phyloP scores from a whole-genome alignment of 306 rosid species.

The Neltuma alba region DNA sequence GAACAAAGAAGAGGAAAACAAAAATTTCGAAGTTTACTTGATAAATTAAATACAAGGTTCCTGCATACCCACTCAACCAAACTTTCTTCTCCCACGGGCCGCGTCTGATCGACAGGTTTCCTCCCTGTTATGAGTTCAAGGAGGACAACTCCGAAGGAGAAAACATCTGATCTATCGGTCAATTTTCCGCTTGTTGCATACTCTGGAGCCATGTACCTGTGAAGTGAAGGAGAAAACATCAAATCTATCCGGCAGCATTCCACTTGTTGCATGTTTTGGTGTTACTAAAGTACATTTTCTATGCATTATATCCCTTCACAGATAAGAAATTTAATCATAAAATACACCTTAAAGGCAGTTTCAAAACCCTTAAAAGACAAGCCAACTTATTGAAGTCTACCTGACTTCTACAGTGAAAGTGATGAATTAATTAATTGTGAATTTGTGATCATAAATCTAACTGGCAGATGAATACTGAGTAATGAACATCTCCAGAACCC shows the following conservation, averaged over 20 bases:
- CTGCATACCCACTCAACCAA: conserved; percentile 95
- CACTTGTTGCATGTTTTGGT: conserved; percentile 75
- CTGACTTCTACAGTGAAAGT: conserved; percentile 1
- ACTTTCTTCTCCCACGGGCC: conserved; percentile 94
- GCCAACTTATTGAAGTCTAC: neutral
- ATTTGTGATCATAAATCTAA: neutral
- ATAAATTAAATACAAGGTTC: conserved; percentile 28
- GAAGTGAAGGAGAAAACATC: conserved; percentile 70
- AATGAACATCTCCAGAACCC: neutral
- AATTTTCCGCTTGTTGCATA: conserved; percentile 94
- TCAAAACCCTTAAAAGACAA: neutral
- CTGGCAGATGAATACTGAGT: neutral
- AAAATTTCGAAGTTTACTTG: conserved; percentile 7
- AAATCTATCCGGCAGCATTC: conserved; percentile 87
- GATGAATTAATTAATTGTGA: neutral
- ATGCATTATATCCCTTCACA: neutral
- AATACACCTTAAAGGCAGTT: conserved; percentile 8
- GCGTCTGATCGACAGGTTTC: conserved; percentile 81
- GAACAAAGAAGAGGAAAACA: neutral
- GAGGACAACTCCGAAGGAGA: conserved; percentile 94
- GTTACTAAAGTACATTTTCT: neutral
- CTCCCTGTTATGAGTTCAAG: conserved; percentile 90
- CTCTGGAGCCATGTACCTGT: conserved; percentile 97
- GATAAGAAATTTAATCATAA: neutral
- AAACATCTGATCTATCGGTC: conserved; percentile 95